Conservation (phyloP, 805 yeast species). For the Phaffomyces antillensis region DNA sequence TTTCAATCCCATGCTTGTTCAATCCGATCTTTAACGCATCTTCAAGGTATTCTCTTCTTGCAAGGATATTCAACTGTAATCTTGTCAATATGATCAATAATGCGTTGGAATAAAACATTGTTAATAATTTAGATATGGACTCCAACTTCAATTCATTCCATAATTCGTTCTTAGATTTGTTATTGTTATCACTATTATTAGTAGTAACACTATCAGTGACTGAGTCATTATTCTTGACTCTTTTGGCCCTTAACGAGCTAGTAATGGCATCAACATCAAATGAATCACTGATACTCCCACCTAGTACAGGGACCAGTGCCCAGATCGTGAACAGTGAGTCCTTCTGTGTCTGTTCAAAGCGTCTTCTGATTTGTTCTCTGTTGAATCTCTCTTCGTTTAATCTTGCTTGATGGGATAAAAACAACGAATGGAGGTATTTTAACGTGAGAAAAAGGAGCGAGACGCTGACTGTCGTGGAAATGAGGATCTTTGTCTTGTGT, state of each 20-base stretch:
- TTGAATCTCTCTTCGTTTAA: constrained; percentile 52
- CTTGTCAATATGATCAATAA: constrained; percentile 72
- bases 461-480: constrained; percentile 13
- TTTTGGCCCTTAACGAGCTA: constrained; percentile 56
- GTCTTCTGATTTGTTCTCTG: constrained; percentile 62
- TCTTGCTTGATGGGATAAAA: constrained; percentile 43
- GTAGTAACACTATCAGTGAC: background rate
- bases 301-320: constrained; percentile 73
- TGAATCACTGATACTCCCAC: constrained; percentile 51
- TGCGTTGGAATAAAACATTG: constrained; percentile 62
- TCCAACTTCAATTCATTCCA: constrained; percentile 80
- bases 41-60: constrained; percentile 78
- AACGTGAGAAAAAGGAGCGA: constrained; percentile 38
- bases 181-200: background rate
- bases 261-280: constrained; percentile 72
- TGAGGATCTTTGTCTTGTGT: constrained; percentile 35
- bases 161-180: constrained; percentile 53
- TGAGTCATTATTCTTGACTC: constrained; percentile 27
- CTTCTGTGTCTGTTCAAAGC: constrained; percentile 87
- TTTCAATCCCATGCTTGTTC: constrained; percentile 26
- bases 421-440: constrained; percentile 36
- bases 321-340: constrained; percentile 82
- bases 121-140: constrained; percentile 65
- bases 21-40: constrained; percentile 70
- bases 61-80: constrained; percentile 80